Percentiles rank a stretch among this genome's conserved stretches.
These are phyloP conservation scores for Penicillium polonicum DNA, from an alignment of 2,329 filamentous ascomycete species.

Conservation along the genomic window DNA sequence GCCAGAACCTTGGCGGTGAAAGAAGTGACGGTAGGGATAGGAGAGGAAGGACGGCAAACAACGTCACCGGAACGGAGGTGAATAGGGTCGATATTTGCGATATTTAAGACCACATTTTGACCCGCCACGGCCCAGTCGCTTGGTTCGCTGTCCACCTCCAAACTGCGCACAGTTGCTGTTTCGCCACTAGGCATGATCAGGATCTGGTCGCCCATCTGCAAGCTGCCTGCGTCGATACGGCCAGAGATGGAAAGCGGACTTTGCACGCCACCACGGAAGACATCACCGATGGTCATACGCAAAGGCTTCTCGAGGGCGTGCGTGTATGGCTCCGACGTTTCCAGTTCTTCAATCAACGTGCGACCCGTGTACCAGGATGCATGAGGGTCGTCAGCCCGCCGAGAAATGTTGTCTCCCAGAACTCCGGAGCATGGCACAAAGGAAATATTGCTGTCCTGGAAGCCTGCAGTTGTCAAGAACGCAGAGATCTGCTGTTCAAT, in stretches of 20 bases:
- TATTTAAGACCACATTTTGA: conserved; percentile 80
- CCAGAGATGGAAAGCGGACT: conserved; percentile 84
- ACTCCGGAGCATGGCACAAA: conserved; percentile 91
- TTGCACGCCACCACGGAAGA: conserved; percentile 75
- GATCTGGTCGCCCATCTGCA: conserved; percentile 81
- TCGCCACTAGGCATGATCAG: conserved; percentile 79
- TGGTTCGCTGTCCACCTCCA: conserved; percentile 71
- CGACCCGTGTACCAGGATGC: conserved; percentile 77
- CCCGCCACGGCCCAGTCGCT: conserved; percentile 90
- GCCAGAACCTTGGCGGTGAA: conserved; percentile 84
- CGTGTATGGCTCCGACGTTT: conserved; percentile 71
- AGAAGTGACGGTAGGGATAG: conserved; percentile 67
- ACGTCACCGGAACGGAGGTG: conserved; percentile 84
- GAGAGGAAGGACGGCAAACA: conserved; percentile 67
- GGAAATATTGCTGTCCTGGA: conserved; percentile 74
- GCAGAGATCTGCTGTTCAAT: conserved; percentile 79
- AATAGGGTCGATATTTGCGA: conserved; percentile 79
- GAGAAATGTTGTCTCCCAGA: conserved; percentile 77
- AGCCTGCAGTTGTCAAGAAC: conserved; percentile 80
- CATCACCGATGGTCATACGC: conserved; percentile 81
- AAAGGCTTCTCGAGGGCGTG: conserved; percentile 75
- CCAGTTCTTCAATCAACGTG: conserved; percentile 80
- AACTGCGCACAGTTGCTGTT: conserved; percentile 73
- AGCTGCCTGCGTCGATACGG: conserved; percentile 75
- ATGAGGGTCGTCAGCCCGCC: conserved; percentile 48